Evolutionary conservation across 805 yeast genomes (phyloP).

Genomic region (Nakazawaea molendinolei): DNA sequence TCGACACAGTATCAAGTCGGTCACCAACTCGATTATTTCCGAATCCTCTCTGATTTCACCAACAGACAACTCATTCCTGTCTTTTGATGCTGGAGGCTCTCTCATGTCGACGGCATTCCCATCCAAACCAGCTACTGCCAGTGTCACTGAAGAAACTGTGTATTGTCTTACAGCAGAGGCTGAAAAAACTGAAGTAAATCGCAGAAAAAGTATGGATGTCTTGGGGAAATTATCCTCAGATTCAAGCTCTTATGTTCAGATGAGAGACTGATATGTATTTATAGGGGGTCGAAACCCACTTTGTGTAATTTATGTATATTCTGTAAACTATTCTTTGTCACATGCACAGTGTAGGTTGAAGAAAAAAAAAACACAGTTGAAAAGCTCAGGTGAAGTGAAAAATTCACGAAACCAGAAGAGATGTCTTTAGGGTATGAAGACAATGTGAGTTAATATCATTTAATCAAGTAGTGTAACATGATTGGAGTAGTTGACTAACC

Average conservation of each 20-base stretch:
- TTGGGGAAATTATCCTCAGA: neutral
- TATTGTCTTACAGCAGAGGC: neutral
- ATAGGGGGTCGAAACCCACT: too few relatives aligned
- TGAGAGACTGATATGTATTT: too few relatives aligned
- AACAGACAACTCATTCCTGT: too few relatives aligned
- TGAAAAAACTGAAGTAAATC: neutral
- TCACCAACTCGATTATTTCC: neutral
- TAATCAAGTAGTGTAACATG: neutral
- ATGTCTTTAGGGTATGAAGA: slow-evolving; percentile 10
- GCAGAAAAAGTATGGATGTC: neutral
- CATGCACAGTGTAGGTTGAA: too few relatives aligned
- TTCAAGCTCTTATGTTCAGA: too few relatives aligned
- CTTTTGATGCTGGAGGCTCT: slow-evolving; percentile 1
- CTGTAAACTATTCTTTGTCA: too few relatives aligned
- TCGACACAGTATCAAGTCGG: neutral
- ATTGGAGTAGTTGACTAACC: neutral
- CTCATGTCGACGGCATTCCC: slow-evolving; percentile 2
- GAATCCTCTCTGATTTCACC: neutral
- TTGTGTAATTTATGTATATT: too few relatives aligned
- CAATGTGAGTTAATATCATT: slow-evolving; percentile 4
- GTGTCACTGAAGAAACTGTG: slow-evolving; percentile 8
- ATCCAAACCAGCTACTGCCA: slow-evolving; percentile 2
- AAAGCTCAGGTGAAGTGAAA: too few relatives aligned
- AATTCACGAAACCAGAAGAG: too few relatives aligned
- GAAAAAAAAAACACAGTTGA: neutral